Base-by-base conservation (phyloP, 768 basidiomycete genomes). In the Hygrophoropsis aurantiaca region DNA sequence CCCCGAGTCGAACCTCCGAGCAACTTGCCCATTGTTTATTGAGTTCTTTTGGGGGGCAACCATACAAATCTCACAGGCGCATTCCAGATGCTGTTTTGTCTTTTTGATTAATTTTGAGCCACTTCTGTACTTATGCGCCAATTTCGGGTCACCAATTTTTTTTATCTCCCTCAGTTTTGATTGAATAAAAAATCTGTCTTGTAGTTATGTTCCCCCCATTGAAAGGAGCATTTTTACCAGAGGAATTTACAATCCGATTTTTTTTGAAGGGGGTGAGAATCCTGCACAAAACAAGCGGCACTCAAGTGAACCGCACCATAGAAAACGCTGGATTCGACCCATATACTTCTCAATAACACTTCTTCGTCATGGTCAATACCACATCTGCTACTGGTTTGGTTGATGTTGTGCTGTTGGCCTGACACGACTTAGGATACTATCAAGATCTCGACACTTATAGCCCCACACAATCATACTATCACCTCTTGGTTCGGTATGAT, bases 241-340 rank as follows among this genome's bases (percentile, higher is more conserved):
- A 53, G 18, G 36, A 35, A 48, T 32, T 49, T 13, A 21, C 36
- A 30, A 26, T 15, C 9, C 15, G 24, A 37, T 23, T 20, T 42
- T 15, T 44, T 52, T 18, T 49, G 16, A 11, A 27, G 8, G 25
- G 5, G 4, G 2, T 9, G 26, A 27, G 42, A 39, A 40, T 1
- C 38, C 50, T 55, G 54, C 47, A 41, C 53, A 34, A 46, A 55
- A 15, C 25, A 47, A 39, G 53, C 18, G 16, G 51, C 41, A 3
- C 24, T 20, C 47, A 54, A 27, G 46, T 53, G 52, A 50, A 35
- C 32, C 6, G 48, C 54, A 55, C 53, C 52, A 50, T 50, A 54
- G 45, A 42, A 78, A 74, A 48, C 75, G 78, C 0, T 58, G 40
- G 0, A 59, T 61, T 1, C 55, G 66, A 19, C 57, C 68, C 0